Conservation (phyloP, 768 basidiomycete species). For the Pisolithus orientalis region DNA sequence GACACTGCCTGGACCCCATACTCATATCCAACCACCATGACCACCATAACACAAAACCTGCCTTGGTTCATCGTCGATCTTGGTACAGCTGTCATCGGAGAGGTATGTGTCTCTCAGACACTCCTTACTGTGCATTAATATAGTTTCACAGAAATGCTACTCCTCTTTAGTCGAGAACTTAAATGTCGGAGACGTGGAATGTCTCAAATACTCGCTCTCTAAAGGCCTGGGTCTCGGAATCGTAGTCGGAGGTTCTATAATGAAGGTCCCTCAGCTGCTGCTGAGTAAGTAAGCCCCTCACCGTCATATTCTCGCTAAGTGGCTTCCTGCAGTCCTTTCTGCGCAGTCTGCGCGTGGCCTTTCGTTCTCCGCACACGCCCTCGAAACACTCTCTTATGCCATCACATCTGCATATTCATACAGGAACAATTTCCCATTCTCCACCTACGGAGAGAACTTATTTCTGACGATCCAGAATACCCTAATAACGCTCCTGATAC, state of each 20-base stretch:
- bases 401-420: slow-evolving; percentile 87
- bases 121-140: not conserved
- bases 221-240: slow-evolving; percentile 92
- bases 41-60: slow-evolving; percentile 73
- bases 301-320: not conserved
- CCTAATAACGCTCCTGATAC: slow-evolving; percentile 83
- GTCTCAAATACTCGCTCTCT: slow-evolving; percentile 87
- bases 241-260: slow-evolving; percentile 85
- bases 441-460: slow-evolving; percentile 95
- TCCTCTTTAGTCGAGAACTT: slow-evolving; percentile 82
- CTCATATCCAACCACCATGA: slow-evolving; percentile 42
- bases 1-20: not conserved
- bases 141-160: slow-evolving; percentile 71
- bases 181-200: slow-evolving; percentile 67
- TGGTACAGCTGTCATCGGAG: slow-evolving; percentile 73
- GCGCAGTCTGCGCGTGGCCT: slow-evolving; percentile 81
- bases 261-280: slow-evolving; percentile 94
- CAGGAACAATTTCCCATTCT: slow-evolving; percentile 85
- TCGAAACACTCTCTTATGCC: slow-evolving; percentile 88
- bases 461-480: slow-evolving; percentile 90
- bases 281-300: slow-evolving; percentile 49
- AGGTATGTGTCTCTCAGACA: slow-evolving; percentile 38
- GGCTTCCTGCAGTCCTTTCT: slow-evolving; percentile 47
- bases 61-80: slow-evolving; percentile 82
- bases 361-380: slow-evolving; percentile 77